phyloP scores from a whole-genome alignment of 805 yeast species.

The Zygosaccharomyces kombuchaensis region DNA sequence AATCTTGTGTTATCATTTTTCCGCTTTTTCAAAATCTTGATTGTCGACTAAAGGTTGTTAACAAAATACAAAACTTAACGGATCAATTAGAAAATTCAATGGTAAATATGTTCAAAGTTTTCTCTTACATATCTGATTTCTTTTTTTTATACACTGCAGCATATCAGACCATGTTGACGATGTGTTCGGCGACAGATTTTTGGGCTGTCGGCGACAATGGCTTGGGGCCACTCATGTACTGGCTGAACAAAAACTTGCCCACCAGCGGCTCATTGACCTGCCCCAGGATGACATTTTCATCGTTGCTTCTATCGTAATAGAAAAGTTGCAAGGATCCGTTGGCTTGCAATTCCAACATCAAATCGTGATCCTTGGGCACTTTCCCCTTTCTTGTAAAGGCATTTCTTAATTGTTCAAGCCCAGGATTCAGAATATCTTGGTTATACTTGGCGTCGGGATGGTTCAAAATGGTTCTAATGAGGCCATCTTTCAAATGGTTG shows the following conservation, averaged over 20 bases:
- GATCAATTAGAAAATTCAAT: background rate
- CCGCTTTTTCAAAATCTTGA: too few relatives aligned
- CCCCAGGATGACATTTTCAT: conserved; percentile 48
- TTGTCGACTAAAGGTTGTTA: background rate
- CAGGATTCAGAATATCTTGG: conserved; percentile 47
- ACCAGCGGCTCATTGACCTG: conserved; percentile 56
- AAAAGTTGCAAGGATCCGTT: conserved; percentile 46
- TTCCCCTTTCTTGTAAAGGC: conserved; percentile 63
- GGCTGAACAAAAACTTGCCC: conserved; percentile 63
- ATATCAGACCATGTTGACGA: conserved; percentile 16
- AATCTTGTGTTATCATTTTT: background rate
- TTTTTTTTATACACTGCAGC: background rate
- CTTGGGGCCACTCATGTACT: conserved; percentile 62
- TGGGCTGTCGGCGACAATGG: conserved; percentile 31
- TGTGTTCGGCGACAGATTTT: conserved; percentile 23
- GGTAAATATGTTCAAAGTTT: background rate
- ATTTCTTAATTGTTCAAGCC: conserved; percentile 61
- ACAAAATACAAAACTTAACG: background rate
- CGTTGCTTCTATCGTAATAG: conserved; percentile 40
- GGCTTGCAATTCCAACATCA: conserved; percentile 51
- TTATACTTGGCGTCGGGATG: conserved; percentile 54
- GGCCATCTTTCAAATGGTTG: conserved; percentile 83
- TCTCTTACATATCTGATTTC: background rate
- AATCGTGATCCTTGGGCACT: conserved; percentile 68
- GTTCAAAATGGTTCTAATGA: conserved; percentile 72